Conservation (phyloP, 768 basidiomycete species). For the Pulveroboletus ravenelii region DNA sequence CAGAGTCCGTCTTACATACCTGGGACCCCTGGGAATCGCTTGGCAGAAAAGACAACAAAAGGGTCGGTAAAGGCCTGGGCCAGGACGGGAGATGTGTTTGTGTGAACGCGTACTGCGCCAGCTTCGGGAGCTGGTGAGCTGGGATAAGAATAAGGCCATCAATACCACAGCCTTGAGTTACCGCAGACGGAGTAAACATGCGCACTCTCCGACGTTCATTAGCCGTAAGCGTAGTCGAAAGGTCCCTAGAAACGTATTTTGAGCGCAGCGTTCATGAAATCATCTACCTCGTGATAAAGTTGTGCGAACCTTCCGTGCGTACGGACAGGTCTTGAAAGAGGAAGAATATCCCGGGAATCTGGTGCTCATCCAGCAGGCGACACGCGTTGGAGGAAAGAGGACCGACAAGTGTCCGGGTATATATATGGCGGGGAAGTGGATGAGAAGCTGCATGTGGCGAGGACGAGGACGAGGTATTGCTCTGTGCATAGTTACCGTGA, state of each 20-base stretch:
- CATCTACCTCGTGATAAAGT: constrained; percentile 24
- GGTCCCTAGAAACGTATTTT: constrained; percentile 46
- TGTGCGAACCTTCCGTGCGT: constrained; percentile 74
- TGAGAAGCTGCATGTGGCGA: constrained; percentile 32
- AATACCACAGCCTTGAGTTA: constrained; percentile 15
- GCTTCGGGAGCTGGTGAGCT: constrained; percentile 72
- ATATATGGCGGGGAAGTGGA: constrained; percentile 60
- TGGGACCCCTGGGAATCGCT: constrained; percentile 92
- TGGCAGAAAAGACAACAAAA: constrained; percentile 87
- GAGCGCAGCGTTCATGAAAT: constrained; percentile 19
- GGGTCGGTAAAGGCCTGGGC: constrained; percentile 80
- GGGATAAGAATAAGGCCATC: constrained; percentile 21
- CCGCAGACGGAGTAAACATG: constrained; percentile 24
- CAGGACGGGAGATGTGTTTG: constrained; percentile 66
- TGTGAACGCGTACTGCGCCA: constrained; percentile 62
- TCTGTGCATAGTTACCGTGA: constrained; percentile 23
- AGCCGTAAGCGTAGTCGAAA: constrained; percentile 85
- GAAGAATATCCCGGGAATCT: constrained; percentile 86
- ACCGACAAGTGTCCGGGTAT: constrained; percentile 87
- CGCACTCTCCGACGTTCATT: constrained; percentile 90
- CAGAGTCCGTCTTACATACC: constrained; percentile 42
- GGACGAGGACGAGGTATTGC: constrained; percentile 22
- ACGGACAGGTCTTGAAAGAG: constrained; percentile 93
- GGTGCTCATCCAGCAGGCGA: constrained; percentile 78
- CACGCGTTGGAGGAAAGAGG: constrained; percentile 84